Conservation (phyloP, 495 filamentous ascomycete genomes). For the Xylaria venustula region DNA sequence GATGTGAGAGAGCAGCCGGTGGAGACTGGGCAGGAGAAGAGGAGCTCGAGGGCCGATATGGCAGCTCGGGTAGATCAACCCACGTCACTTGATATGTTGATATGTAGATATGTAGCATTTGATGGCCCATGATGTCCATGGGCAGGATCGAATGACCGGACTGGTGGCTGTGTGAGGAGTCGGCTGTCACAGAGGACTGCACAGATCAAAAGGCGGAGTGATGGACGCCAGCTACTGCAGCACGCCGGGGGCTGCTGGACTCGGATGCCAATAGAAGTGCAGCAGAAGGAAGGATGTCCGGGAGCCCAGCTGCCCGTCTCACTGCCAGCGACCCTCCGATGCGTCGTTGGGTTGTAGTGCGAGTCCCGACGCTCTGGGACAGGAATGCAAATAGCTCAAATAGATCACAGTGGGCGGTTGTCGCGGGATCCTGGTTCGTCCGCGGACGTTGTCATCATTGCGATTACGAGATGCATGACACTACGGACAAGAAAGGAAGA, state of each 20-base stretch:
- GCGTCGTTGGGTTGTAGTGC: constrained; percentile 4
- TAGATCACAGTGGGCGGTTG: constrained; percentile 6
- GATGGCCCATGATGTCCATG: too few species aligned
- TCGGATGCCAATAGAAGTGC: neutral
- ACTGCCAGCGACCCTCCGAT: neutral
- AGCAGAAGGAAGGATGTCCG: neutral
- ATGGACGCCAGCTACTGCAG: neutral
- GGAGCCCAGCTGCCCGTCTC: neutral
- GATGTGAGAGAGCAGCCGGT: neutral
- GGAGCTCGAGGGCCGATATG: neutral
- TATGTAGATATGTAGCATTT: too few species aligned
- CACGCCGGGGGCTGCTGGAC: neutral
- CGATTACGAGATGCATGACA: neutral
- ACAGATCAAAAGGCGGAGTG: constrained; percentile 9
- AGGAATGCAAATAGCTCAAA: constrained; percentile 4
- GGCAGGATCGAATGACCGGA: neutral
- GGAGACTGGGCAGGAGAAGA: constrained; percentile 1
- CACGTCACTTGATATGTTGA: neutral
- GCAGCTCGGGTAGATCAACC: neutral
- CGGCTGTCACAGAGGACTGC: neutral
- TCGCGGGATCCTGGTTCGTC: constrained; percentile 4
- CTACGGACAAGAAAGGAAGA: constrained; percentile 5
- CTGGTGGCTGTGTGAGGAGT: constrained; percentile 4
- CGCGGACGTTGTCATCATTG: neutral
- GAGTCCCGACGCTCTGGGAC: constrained; percentile 14